phyloP scores from a whole-genome alignment of 306 rosid species.

The Corylus americana region DNA sequence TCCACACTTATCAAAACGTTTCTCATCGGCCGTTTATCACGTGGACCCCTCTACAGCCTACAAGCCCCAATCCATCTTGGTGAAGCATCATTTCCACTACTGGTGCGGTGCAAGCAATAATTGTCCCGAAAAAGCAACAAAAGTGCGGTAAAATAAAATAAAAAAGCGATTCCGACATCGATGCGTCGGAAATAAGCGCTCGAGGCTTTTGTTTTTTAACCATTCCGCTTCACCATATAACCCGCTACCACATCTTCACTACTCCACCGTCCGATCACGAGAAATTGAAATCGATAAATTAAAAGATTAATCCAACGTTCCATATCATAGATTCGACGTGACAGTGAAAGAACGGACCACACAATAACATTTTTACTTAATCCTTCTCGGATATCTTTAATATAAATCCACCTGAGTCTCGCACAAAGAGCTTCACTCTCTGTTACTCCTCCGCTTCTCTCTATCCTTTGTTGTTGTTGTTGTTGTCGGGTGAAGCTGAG shows the following conservation, averaged over 20 bases:
- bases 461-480: not conserved
- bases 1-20: not conserved
- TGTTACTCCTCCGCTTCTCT: not conserved
- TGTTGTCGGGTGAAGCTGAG: not conserved
- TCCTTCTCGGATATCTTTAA: not conserved
- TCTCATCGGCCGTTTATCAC: not conserved
- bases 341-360: not conserved
- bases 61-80: not conserved
- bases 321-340: not conserved
- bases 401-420: conserved; percentile 36
- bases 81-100: conserved; percentile 9
- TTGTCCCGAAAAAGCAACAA: not conserved
- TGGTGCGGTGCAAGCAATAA: conserved; percentile 9
- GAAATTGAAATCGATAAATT: not conserved
- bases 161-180: conserved; percentile 24
- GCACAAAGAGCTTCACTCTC: not conserved
- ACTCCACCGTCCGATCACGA: not conserved
- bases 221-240: not conserved
- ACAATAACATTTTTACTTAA: not conserved
- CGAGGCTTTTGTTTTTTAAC: too few relatives aligned
- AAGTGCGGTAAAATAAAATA: not conserved
- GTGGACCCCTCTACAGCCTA: not conserved
- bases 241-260: too few relatives aligned
- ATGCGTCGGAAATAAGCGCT: conserved; percentile 26
- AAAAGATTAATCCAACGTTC: conserved; percentile 10